Conservation (phyloP, 805 yeast genomes). For the Metschnikowia dekortorum region DNA sequence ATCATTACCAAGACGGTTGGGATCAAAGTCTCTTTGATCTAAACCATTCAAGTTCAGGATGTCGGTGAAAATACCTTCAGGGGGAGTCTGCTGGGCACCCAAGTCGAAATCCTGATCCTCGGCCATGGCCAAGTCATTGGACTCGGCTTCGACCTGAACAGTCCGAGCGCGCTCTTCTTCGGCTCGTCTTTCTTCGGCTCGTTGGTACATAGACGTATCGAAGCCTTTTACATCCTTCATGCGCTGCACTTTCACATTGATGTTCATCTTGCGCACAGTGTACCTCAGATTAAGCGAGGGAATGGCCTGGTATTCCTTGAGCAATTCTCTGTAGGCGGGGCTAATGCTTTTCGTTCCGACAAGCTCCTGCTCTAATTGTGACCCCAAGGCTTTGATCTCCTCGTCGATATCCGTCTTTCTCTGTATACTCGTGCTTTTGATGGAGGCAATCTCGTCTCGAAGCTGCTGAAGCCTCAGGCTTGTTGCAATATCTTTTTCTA, state of each 20-base stretch:
- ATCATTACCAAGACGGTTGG: background rate
- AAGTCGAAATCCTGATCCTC: slow-evolving; percentile 2
- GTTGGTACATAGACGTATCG: slow-evolving; percentile 12
- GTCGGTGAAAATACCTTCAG: slow-evolving; percentile 3
- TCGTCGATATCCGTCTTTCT: slow-evolving; percentile 5
- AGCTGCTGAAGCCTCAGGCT: slow-evolving; percentile 16
- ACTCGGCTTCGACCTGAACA: background rate
- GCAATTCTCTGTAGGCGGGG: slow-evolving; percentile 1
- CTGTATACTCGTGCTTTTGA: background rate
- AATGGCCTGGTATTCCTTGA: background rate
- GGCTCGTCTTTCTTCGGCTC: slow-evolving; percentile 11
- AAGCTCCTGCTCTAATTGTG: slow-evolving; percentile 13
- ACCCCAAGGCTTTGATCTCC: slow-evolving; percentile 7
- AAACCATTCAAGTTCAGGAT: slow-evolving; percentile 1
- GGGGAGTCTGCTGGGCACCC: slow-evolving; percentile 3
- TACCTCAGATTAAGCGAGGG: slow-evolving; percentile 2
- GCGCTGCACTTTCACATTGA: slow-evolving; percentile 4
- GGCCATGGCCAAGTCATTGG: slow-evolving; percentile 1
- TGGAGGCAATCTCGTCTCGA: slow-evolving; percentile 20
- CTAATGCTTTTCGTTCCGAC: slow-evolving; percentile 6
- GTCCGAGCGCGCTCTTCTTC: slow-evolving; percentile 9
- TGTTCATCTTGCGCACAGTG: slow-evolving; percentile 4
- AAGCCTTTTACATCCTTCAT: slow-evolving; percentile 17
- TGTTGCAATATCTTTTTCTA: slow-evolving; percentile 17
- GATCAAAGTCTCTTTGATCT: background rate